These are phyloP conservation scores for Cyclostephanos tholiformis DNA, from an alignment of 108 stramenopile genomes.

Conservation along the genomic window DNA sequence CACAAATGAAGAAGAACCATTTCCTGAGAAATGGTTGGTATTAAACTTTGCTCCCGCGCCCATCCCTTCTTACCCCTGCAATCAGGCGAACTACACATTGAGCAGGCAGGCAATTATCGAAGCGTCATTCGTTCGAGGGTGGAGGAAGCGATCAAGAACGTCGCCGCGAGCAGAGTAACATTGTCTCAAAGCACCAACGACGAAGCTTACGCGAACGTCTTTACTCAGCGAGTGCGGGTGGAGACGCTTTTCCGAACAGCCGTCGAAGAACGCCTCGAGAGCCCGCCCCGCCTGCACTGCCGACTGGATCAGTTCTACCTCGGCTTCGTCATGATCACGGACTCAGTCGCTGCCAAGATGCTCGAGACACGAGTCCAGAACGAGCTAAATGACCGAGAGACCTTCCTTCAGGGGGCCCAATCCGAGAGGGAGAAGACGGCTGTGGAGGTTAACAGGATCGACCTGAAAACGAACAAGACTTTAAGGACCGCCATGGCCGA, in stretches of 20 bases:
- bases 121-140: constrained; percentile 43
- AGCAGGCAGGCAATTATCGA: constrained; percentile 41
- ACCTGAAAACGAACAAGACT: constrained; percentile 36
- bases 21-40: no score
- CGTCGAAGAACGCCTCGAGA: constrained; percentile 44
- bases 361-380: constrained; percentile 51
- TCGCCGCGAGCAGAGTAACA: constrained; percentile 37
- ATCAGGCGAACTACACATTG: constrained; percentile 43
- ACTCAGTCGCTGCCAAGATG: constrained; percentile 53
- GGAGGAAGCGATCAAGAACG: constrained; percentile 58
- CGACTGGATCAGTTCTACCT: constrained; percentile 60
- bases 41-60: no score
- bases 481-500: constrained; percentile 48
- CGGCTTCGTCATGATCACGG: constrained; percentile 53
- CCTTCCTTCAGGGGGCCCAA: constrained; percentile 50
- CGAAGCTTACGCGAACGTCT: constrained; percentile 39
- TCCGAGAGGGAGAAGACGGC: constrained; percentile 53
- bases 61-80: no score
- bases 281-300: constrained; percentile 39
- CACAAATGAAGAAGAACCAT: no score
- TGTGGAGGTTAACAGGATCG: constrained; percentile 55
- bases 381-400: constrained; percentile 52
- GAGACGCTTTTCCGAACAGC: constrained; percentile 47
- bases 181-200: no score
- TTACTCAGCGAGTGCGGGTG: constrained; percentile 45